Percentiles rank a stretch among this genome's conserved stretches.
Conservation (phyloP, 768 basidiomycete genomes). For the Tylopilus vinaceipallidus region DNA sequence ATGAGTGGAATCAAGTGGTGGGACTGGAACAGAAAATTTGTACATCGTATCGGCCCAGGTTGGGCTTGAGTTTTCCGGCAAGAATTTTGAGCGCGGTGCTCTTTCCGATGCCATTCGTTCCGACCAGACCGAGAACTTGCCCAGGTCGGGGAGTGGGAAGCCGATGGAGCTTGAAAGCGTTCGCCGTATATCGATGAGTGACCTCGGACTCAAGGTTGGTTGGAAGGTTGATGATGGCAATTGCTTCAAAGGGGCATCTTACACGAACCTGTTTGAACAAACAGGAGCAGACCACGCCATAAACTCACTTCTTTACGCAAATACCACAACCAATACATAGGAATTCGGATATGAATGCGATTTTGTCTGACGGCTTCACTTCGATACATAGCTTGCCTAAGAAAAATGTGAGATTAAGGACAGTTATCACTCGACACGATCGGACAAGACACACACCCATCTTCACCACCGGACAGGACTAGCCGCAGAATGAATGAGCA, state of each 20-base stretch:
- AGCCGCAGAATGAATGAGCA: constrained; percentile 9
- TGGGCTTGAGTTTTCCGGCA: constrained; percentile 96
- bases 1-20: too few species aligned
- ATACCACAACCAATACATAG: constrained; percentile 99
- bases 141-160: constrained; percentile 96
- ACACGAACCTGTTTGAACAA: constrained; percentile 1
- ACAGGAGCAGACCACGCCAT: neutral
- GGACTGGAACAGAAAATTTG: constrained; percentile 32
- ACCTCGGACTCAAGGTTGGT: constrained; percentile 96
- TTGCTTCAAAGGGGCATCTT: constrained; percentile 99
- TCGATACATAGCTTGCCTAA: constrained; percentile 97
- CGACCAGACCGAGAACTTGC: constrained; percentile 97
- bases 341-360: constrained; percentile 98
- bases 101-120: constrained; percentile 99
- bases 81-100: constrained; percentile 96
- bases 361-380: constrained; percentile 94
- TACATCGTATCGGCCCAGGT: constrained; percentile 94
- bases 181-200: constrained; percentile 97
- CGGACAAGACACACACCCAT: constrained; percentile 63
- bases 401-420: neutral
- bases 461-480: constrained; percentile 96
- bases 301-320: constrained; percentile 93
- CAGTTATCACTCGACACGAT: neutral
- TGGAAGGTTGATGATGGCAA: constrained; percentile 97
- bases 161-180: constrained; percentile 98